Evolutionary conservation across 768 basidiomycete genomes (phyloP), one percentile per base, ranked within the genome.

Genomic region (Termitomyces eurrhizus): DNA sequence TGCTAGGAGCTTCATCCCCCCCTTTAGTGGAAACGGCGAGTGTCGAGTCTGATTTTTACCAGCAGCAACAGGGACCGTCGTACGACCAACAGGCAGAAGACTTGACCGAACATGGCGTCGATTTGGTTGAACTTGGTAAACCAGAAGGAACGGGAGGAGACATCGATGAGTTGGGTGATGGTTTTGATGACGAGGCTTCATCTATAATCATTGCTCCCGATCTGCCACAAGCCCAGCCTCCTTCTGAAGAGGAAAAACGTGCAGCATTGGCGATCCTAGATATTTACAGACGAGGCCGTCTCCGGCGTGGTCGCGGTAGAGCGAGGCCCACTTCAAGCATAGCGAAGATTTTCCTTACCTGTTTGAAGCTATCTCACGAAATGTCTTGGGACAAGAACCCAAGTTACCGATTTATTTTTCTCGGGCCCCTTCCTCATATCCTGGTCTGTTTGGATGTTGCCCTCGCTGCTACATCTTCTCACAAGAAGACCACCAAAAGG

Each of bases 401-500:
- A 6, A 61, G 57, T 18, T 81, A 83, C 60, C 72, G 71, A 14
- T 57, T 66, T 0, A 67, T 78, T 14, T 80, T 77, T 64, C 66
- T 73, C 7, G 73, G 74, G 2, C 72, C 73, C 45, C 68, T 83
- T 8, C 78, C 80, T 1, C 76, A 73, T 54, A 63, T 82, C 33
- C 66, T 80, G 3, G 62, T 77, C 2, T 79, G 75, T 61, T 70
- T 83, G 33, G 76, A 82, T 51, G 56, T 67, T n/a, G 65, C 69
- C 24, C 66, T 73, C 12, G 41, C 64, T 1, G 32, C 68, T 21
- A 62, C 73, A 8, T 44, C 66, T 42, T 52, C 65, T 18, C 62
- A 67, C 53, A 80, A 80, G 68, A 59, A 21, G 7, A 64, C 66
- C 24, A 65, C 68, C 2, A 80, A 75, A 56, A 66, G 69, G 45